Conservation (phyloP, 2,329 filamentous ascomycete species). For the Colletotrichum sp. region DNA sequence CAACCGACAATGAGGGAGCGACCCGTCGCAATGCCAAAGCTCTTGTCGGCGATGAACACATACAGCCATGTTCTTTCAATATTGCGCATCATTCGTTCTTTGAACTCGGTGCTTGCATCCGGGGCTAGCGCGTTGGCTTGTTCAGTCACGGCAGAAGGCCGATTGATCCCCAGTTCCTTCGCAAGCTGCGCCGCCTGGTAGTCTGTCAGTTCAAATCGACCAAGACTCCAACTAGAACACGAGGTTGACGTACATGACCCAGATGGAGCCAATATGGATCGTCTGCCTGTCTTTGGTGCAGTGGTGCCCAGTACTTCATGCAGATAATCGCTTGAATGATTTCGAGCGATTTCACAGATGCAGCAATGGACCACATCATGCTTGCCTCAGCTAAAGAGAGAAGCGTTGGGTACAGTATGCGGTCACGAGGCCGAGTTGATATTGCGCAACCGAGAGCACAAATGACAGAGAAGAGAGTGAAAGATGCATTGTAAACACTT, state of each 20-base stretch:
- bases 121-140: constrained; percentile 21
- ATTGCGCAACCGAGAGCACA: constrained; percentile 30
- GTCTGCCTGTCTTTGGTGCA: constrained; percentile 23
- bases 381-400: constrained; percentile 27
- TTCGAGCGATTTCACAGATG: constrained; percentile 28
- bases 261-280: constrained; percentile 30
- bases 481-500: constrained; percentile 26
- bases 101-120: constrained; percentile 4
- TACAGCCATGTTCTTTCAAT: constrained; percentile 21
- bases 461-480: constrained; percentile 29
- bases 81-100: constrained; percentile 8
- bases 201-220: neutral
- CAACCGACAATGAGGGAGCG: constrained; percentile 14
- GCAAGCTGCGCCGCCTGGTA: constrained; percentile 26
- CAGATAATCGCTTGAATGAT: constrained; percentile 28
- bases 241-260: constrained; percentile 21
- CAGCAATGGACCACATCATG: constrained; percentile 30
- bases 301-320: constrained; percentile 29
- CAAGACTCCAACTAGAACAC: neutral
- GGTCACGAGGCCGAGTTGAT: constrained; percentile 27
- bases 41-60: constrained; percentile 20
- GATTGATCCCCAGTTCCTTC: constrained; percentile 27
- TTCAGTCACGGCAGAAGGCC: constrained; percentile 21
- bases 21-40: constrained; percentile 20
- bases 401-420: constrained; percentile 25